phyloP scores from a whole-genome alignment of 2,329 filamentous ascomycete species.

The Cercospora berteroae region DNA sequence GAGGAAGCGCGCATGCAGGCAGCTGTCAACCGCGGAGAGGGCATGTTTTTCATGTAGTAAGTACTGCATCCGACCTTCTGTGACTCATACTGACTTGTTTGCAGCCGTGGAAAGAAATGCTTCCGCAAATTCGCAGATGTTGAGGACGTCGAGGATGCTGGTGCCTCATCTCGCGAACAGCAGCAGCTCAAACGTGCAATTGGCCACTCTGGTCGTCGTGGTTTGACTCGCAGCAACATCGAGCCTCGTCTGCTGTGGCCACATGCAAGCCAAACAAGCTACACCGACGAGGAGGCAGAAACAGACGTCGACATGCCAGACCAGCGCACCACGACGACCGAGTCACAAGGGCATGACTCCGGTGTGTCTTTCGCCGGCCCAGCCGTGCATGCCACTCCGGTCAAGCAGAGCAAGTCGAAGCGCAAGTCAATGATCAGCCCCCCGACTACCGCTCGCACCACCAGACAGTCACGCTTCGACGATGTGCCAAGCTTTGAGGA shows the following conservation, averaged over 20 bases:
- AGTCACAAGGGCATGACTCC: neutral
- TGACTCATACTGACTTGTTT: conserved; percentile 29
- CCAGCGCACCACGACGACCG: conserved; percentile 14
- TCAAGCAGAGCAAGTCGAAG: conserved; percentile 18
- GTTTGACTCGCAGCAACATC: conserved; percentile 65
- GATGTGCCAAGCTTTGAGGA: conserved; percentile 23
- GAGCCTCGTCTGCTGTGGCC: conserved; percentile 63
- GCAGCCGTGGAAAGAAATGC: conserved; percentile 74
- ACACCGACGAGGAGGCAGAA: conserved; percentile 59
- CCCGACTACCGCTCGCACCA: conserved; percentile 20
- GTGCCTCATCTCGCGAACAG: conserved; percentile 37
- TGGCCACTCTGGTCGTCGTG: conserved; percentile 45
- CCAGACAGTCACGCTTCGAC: conserved; percentile 21
- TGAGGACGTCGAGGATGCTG: conserved; percentile 26
- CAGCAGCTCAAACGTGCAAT: conserved; percentile 39
- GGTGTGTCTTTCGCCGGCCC: neutral
- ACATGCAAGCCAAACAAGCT: conserved; percentile 36
- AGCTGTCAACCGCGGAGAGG: conserved; percentile 64
- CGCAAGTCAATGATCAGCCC: conserved; percentile 19
- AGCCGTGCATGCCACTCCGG: conserved; percentile 18
- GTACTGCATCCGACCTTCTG: conserved; percentile 40
- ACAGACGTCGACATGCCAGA: conserved; percentile 51
- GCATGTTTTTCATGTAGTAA: conserved; percentile 75
- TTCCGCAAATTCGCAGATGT: conserved; percentile 64
- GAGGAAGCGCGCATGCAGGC: conserved; percentile 57